These are phyloP conservation scores for Chlorencoelia australis DNA, from an alignment of 2,329 filamentous ascomycete species.

Conservation along the genomic window DNA sequence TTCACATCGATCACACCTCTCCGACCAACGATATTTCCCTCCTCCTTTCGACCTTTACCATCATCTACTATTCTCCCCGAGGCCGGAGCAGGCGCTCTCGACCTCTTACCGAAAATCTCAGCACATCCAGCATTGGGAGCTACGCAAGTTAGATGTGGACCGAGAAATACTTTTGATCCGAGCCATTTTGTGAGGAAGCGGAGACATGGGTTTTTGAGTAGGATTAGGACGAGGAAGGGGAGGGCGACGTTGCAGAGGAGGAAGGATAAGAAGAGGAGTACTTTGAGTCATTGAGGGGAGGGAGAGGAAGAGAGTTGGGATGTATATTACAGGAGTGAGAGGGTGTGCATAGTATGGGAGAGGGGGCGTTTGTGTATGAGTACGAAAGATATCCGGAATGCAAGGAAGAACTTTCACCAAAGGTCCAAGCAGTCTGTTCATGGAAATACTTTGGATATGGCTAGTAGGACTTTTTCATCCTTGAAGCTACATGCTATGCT, in stretches of 20 bases:
- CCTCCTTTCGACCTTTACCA: slow-evolving; percentile 8
- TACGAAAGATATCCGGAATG: no score
- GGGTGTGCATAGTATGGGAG: no score
- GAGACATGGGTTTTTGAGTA: slow-evolving; percentile 28
- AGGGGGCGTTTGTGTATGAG: no score
- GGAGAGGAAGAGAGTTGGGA: no score
- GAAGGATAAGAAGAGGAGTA: slow-evolving; percentile 25
- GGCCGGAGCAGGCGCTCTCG: slow-evolving; percentile 9
- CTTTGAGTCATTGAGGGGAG: slow-evolving; percentile 24
- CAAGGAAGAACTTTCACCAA: no score
- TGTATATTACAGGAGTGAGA: no score
- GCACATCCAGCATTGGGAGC: slow-evolving; percentile 22
- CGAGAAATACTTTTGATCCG: slow-evolving; percentile 26
- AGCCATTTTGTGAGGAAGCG: slow-evolving; percentile 30
- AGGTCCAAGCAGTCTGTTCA: no score
- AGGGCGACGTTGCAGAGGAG: slow-evolving; percentile 22
- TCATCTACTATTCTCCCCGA: background rate
- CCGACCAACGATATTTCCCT: slow-evolving; percentile 20
- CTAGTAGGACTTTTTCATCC: no score
- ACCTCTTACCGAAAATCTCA: slow-evolving; percentile 25
- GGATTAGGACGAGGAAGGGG: slow-evolving; percentile 26
- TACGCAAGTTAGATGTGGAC: slow-evolving; percentile 26
- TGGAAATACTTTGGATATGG: no score
- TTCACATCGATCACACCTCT: slow-evolving; percentile 24
- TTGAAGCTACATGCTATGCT: no score